phyloP scores from a whole-genome alignment of 495 filamentous ascomycete genomes.

The Podospora bellae-mahoneyi region DNA sequence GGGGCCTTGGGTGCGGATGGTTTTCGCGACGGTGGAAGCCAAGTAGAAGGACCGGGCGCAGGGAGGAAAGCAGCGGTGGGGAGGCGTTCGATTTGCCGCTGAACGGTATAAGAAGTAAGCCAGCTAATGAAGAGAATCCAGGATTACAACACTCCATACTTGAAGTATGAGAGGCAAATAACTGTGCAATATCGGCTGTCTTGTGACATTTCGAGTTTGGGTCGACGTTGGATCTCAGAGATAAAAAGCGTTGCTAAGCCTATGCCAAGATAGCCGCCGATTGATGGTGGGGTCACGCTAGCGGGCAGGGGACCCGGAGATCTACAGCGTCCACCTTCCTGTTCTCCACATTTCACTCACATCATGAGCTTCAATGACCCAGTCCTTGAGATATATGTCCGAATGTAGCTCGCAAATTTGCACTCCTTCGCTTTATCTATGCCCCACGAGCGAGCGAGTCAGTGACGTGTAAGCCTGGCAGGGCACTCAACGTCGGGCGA shows the following conservation, averaged over 20 bases:
- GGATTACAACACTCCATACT: not conserved
- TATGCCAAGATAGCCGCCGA: not conserved
- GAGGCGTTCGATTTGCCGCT: not conserved
- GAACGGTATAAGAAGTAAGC: not conserved
- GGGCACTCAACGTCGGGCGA: not conserved
- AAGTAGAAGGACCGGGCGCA: not conserved
- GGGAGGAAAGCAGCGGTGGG: not conserved
- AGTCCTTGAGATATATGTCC: not conserved
- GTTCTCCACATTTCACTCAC: not conserved
- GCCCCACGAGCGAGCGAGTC: not conserved
- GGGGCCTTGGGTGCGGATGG: not conserved
- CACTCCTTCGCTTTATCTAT: not conserved
- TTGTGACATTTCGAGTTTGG: not conserved
- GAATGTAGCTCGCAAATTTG: not conserved
- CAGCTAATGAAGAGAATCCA: not conserved
- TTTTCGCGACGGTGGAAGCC: constrained; percentile 2
- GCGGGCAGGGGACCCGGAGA: not conserved
- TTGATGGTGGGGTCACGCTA: not conserved
- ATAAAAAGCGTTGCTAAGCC: not conserved
- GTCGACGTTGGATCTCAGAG: not conserved
- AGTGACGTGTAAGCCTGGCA: not conserved
- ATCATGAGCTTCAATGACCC: not conserved
- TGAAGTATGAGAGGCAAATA: not conserved
- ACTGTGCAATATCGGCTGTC: not conserved
- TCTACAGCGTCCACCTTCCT: not conserved